Conservation (phyloP, 345 rosid species). For the Excoecaria agallocha region DNA sequence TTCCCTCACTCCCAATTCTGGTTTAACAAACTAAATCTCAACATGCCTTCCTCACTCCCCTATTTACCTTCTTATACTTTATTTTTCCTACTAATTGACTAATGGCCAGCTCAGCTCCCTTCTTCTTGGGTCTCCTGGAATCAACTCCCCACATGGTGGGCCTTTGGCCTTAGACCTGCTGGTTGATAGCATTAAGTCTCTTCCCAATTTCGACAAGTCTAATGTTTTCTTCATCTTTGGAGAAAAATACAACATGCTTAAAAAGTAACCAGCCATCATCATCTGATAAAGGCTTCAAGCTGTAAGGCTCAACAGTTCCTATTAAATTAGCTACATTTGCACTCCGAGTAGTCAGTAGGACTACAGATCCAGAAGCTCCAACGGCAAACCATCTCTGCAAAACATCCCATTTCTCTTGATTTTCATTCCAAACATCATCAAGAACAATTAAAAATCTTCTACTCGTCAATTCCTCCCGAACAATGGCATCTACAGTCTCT, state of each 20-base stretch:
- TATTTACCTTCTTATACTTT: too few species aligned
- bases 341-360: not conserved
- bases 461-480: not conserved
- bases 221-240: not conserved
- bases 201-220: not conserved
- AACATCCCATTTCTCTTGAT: not conserved
- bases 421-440: conserved; percentile 8
- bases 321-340: not conserved
- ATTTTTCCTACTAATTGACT: too few species aligned
- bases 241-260: not conserved
- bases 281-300: not conserved
- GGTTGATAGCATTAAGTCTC: too few species aligned
- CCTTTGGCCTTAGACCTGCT: too few species aligned
- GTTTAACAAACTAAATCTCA: too few species aligned
- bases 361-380: not conserved
- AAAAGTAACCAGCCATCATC: conserved; percentile 6
- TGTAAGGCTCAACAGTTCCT: not conserved
- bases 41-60: too few species aligned
- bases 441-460: not conserved
- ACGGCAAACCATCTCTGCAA: not conserved
- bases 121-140: too few species aligned
- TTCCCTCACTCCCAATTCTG: too few species aligned
- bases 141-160: too few species aligned
- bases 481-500: not conserved
- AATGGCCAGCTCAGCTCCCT: too few species aligned